These are phyloP conservation scores for Beauveria bassiana DNA, from an alignment of 2,329 filamentous ascomycete genomes.

Conservation along the genomic window DNA sequence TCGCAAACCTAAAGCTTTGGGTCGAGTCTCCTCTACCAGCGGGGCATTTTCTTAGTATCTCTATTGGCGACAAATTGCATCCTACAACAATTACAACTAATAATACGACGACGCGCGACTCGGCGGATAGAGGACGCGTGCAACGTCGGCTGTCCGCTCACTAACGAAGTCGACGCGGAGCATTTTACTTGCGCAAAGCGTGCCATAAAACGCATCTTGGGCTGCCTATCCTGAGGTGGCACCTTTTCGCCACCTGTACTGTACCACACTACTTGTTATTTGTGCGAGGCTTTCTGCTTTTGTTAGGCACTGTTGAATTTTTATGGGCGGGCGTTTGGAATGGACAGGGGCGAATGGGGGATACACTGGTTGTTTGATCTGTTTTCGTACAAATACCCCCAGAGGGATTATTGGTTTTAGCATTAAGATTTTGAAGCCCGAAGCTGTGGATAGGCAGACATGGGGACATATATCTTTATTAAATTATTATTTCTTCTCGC, in stretches of 20 bases:
- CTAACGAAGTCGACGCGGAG: not conserved
- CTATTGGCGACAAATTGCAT: not conserved
- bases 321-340: slow-evolving; percentile 15
- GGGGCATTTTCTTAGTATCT: not conserved
- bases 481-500: not conserved
- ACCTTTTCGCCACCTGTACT: not conserved
- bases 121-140: not conserved
- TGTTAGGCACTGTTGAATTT: slow-evolving; percentile 1
- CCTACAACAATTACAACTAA: not conserved
- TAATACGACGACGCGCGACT: slow-evolving; percentile 1
- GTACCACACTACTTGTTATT: slow-evolving; percentile 6
- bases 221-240: not conserved
- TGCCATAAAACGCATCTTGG: not conserved
- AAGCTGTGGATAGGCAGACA: not conserved
- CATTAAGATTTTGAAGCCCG: slow-evolving; percentile 6
- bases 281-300: not conserved
- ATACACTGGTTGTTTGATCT: slow-evolving; percentile 9
- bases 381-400: not conserved
- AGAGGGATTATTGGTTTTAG: slow-evolving; percentile 2
- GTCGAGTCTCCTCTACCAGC: not conserved
- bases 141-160: not conserved
- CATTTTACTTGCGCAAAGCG: not conserved
- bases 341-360: slow-evolving; percentile 12
- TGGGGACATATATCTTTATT: not conserved
- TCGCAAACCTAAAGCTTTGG: not conserved